phyloP scores from a whole-genome alignment of 2,329 filamentous ascomycete species.

The Colletotrichum sojae region DNA sequence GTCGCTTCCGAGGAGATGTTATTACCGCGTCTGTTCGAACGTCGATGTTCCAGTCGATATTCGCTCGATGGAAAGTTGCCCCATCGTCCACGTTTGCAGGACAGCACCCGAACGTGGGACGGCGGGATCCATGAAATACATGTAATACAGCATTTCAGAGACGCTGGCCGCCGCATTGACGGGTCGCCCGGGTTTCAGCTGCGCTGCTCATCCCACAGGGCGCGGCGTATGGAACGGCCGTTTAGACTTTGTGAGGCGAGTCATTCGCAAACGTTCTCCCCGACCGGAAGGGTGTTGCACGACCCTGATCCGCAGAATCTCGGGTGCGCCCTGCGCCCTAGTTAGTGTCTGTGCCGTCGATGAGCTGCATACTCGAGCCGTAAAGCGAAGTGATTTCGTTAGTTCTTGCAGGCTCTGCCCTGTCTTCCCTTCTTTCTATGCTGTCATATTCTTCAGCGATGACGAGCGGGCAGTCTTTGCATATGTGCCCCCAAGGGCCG shows the following conservation, averaged over 20 bases:
- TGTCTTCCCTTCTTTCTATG: background rate
- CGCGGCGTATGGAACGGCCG: too few species aligned
- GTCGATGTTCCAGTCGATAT: background rate
- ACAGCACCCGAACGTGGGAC: background rate
- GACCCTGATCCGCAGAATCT: too few species aligned
- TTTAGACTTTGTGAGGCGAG: too few species aligned
- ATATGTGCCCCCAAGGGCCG: background rate
- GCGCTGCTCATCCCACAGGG: background rate
- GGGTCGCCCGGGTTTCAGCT: constrained; percentile 8
- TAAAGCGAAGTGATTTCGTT: background rate
- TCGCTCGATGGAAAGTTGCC: constrained; percentile 3
- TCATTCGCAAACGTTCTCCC: too few species aligned
- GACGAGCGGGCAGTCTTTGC: background rate
- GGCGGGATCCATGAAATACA: background rate
- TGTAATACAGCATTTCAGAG: background rate
- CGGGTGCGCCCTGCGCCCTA: background rate
- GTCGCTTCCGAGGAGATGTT: constrained; percentile 3
- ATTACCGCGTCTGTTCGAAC: background rate
- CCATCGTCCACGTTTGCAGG: background rate
- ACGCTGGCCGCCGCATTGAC: background rate
- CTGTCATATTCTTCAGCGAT: background rate
- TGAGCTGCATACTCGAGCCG: background rate
- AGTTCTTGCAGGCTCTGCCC: background rate
- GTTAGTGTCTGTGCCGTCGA: constrained; percentile 10
- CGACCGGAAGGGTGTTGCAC: too few species aligned